Percentiles rank a stretch among this genome's conserved stretches.
phyloP scores from a whole-genome alignment of 1,284 basidiomycete species.

The Apiotrichum laibachii region DNA sequence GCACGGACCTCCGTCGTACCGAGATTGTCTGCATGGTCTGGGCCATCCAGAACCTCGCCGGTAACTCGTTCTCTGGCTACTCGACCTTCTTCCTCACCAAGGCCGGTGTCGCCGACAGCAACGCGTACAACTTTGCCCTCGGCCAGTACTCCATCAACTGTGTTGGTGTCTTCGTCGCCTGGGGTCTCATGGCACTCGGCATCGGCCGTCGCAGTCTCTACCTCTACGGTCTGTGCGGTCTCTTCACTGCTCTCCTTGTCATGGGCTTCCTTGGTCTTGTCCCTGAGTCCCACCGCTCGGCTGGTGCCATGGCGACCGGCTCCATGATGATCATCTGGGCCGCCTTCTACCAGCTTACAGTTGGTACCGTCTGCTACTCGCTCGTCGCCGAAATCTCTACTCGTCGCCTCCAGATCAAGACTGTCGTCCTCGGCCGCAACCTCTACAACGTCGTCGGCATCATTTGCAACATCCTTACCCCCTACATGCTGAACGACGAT shows the following conservation, averaged over 20 bases:
- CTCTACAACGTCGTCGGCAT: constrained; percentile 52
- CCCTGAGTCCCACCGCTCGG: constrained; percentile 27
- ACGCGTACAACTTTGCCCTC: constrained; percentile 51
- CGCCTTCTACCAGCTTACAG: constrained; percentile 46
- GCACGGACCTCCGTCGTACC: constrained; percentile 43
- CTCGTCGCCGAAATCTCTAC: constrained; percentile 55
- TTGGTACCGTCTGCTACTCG: constrained; percentile 43
- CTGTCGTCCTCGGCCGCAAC: constrained; percentile 55
- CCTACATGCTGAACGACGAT: constrained; percentile 54
- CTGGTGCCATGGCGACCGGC: constrained; percentile 49
- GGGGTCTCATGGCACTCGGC: constrained; percentile 48
- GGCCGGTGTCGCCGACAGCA: constrained; percentile 49
- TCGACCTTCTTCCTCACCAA: constrained; percentile 52
- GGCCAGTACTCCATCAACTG: constrained; percentile 45
- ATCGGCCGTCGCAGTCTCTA: constrained; percentile 54
- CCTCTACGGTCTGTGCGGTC: constrained; percentile 51
- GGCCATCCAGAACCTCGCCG: constrained; percentile 47
- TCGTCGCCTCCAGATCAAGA: constrained; percentile 56
- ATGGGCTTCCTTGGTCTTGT: constrained; percentile 55
- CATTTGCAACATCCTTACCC: constrained; percentile 47
- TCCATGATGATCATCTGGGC: constrained; percentile 53
- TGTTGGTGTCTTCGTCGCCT: constrained; percentile 42
- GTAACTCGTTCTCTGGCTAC: constrained; percentile 41
- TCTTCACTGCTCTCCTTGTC: constrained; percentile 34
- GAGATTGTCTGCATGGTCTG: constrained; percentile 48